These are phyloP conservation scores for Phytopythium oedochilum DNA, from an alignment of 352 stramenopile species.

Conservation along the genomic window DNA sequence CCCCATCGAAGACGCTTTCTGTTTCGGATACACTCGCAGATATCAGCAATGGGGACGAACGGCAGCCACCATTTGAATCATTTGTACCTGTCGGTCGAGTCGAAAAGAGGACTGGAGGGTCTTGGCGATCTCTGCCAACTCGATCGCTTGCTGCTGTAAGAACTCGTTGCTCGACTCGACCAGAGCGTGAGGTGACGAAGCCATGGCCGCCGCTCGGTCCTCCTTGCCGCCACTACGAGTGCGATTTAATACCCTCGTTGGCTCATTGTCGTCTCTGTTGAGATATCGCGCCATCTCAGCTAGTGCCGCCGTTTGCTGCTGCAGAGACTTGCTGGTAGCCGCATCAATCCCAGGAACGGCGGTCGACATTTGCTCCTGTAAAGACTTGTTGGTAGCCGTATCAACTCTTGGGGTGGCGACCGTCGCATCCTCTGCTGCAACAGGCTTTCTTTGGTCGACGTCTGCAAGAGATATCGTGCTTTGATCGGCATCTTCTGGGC, in stretches of 20 bases:
- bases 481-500: not conserved
- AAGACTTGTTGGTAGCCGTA: slow-evolving; percentile 21
- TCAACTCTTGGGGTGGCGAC: slow-evolving; percentile 5
- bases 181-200: not conserved
- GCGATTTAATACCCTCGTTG: not conserved
- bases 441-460: too few relatives aligned
- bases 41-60: not conserved
- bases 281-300: slow-evolving; percentile 33
- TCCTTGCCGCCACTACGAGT: slow-evolving; percentile 1
- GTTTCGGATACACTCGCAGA: not conserved
- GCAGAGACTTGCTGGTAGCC: slow-evolving; percentile 27
- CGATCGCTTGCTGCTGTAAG: slow-evolving; percentile 55
- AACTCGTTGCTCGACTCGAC: slow-evolving; percentile 27
- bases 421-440: too few relatives aligned
- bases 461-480: too few relatives aligned
- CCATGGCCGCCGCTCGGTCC: not conserved
- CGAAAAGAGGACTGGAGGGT: slow-evolving; percentile 55
- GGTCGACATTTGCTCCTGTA: slow-evolving; percentile 8
- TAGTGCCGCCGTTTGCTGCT: slow-evolving; percentile 31
- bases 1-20: not conserved
- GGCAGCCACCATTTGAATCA: not conserved
- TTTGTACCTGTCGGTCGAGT: slow-evolving; percentile 12
- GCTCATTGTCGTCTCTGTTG: slow-evolving; percentile 24
- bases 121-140: slow-evolving; percentile 56
- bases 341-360: slow-evolving; percentile 8